Evolutionary conservation across 208 protist genomes (phyloP), one percentile per base, ranked within the genome.

Genomic region (Wallacemonas sp.): DNA sequence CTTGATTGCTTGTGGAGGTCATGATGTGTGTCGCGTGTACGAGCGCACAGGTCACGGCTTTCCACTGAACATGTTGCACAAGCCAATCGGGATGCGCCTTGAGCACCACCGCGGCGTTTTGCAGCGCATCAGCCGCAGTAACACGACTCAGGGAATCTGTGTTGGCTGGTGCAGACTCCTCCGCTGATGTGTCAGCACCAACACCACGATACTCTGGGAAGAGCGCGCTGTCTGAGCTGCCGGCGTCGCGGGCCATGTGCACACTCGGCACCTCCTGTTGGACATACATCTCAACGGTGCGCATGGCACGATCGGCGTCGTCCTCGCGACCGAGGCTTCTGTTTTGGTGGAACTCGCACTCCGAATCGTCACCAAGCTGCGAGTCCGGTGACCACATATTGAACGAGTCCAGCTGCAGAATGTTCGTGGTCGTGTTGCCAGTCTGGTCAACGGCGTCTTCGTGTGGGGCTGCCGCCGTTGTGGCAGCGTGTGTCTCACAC

Each of bases 351-450:
- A 58, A 39, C 30, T 58, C 52, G 52, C 21, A 33, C 17, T 33
- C 26, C 6, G 52, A 58, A 14, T 30, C 52, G 4, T 58, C 52
- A 6, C 30, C 52, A 26, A 26, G 26, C 30, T 33, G 30, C 29
- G 52, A 58, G 32, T 24, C 52, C 4, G 52, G 26, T 5, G 52
- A 58, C 52, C 52, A 58, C 9, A 58, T 11, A 21, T 39, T 58
- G 52, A 58, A 58, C 16, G 52, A 33, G 52, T 58, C 52, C 19
- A 58, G n/a, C 32, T 58, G 52, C 8, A 58, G 52, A 3, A 58
- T n/a, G 29, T 58, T 41, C 3, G 23, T 16, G n/a, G 30, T 30
- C n/a, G n/a, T n/a, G n/a, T n/a, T n/a, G n/a, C n/a, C n/a, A n/a
- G n/a, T n/a, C n/a, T n/a, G n/a, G n/a, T n/a, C n/a, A n/a, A n/a